Conservation (phyloP, 108 stramenopile species). For the Skeletonema costatum region DNA sequence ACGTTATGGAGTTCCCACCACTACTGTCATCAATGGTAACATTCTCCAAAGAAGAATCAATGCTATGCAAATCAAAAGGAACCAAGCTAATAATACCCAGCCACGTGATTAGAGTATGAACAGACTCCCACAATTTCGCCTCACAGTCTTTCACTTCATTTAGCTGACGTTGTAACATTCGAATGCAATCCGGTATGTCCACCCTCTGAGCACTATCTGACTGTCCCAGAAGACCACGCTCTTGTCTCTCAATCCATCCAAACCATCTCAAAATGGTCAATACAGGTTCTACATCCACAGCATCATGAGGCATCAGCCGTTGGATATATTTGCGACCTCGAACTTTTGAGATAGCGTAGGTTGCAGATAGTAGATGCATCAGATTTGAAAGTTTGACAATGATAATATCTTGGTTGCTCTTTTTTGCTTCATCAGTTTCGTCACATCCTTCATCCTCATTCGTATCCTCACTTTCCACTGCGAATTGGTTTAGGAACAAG, state of each 20-base stretch:
- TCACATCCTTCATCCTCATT: slow-evolving; percentile 11
- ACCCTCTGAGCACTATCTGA: neutral
- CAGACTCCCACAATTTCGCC: slow-evolving; percentile 87
- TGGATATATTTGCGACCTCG: slow-evolving; percentile 90
- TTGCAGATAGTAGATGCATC: slow-evolving; percentile 68
- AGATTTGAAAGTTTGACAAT: slow-evolving; percentile 43
- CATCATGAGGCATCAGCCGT: slow-evolving; percentile 91
- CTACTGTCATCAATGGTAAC: neutral
- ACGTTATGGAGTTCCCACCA: slow-evolving; percentile 11
- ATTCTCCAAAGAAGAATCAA: slow-evolving; percentile 68
- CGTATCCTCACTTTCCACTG: neutral
- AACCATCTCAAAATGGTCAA: slow-evolving; percentile 65
- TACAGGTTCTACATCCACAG: slow-evolving; percentile 88
- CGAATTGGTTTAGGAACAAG: slow-evolving; percentile 33
- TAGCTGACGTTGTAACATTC: slow-evolving; percentile 33
- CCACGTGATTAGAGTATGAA: slow-evolving; percentile 96
- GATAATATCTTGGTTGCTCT: slow-evolving; percentile 19
- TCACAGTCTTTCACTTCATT: slow-evolving; percentile 22
- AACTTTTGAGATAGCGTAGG: slow-evolving; percentile 93
- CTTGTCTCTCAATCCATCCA: slow-evolving; percentile 35
- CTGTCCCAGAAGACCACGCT: neutral
- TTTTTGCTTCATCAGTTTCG: neutral
- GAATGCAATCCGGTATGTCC: slow-evolving; percentile 14
- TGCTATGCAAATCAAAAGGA: slow-evolving; percentile 90
- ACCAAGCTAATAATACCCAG: slow-evolving; percentile 92